phyloP scores from a whole-genome alignment of 2,329 filamentous ascomycete genomes.

The Aureobasidium sp. region DNA sequence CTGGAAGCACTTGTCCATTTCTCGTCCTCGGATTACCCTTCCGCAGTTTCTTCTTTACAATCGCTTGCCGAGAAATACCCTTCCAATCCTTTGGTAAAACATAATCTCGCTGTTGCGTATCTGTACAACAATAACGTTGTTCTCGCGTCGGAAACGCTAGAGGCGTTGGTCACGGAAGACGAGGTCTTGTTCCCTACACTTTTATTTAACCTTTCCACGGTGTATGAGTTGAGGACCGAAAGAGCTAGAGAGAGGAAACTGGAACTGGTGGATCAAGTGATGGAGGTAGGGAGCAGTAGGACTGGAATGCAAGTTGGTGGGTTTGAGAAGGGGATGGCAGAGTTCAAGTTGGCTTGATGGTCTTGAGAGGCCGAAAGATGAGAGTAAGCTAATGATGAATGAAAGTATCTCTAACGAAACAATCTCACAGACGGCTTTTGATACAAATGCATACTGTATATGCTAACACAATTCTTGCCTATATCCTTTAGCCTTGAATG shows the following conservation, averaged over 20 bases:
- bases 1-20: constrained; percentile 67
- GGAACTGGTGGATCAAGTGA: constrained; percentile 52
- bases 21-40: constrained; percentile 65
- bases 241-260: constrained; percentile 63
- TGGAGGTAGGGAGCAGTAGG: neutral
- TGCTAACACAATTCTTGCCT: too few species aligned
- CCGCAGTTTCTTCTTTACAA: constrained; percentile 57
- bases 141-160: constrained; percentile 61
- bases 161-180: constrained; percentile 46
- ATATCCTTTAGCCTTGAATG: too few species aligned
- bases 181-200: constrained; percentile 58
- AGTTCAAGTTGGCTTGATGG: constrained; percentile 1
- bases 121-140: constrained; percentile 73
- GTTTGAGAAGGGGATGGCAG: neutral
- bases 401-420: too few species aligned
- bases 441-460: too few species aligned
- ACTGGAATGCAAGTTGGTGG: neutral
- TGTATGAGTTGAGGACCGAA: constrained; percentile 89
- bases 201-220: constrained; percentile 81
- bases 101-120: constrained; percentile 78
- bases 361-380: too few species aligned
- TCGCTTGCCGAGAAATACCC: constrained; percentile 40
- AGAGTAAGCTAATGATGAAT: too few species aligned
- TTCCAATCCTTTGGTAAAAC: constrained; percentile 62
- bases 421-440: too few species aligned